Conservation (phyloP, 306 rosid species). For the Purshia tridentata region DNA sequence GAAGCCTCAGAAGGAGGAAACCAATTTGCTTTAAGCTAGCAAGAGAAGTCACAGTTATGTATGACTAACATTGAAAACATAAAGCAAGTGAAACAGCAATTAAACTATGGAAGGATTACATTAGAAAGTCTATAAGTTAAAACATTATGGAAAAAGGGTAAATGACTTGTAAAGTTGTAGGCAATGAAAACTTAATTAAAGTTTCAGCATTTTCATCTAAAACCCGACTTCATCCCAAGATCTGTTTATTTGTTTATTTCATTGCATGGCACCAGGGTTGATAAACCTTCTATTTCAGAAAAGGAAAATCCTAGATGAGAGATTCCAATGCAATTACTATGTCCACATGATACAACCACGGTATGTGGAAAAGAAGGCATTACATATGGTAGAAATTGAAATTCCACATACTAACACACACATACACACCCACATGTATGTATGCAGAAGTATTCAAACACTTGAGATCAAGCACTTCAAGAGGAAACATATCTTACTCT, state of each 20-base stretch:
- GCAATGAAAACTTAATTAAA: background rate
- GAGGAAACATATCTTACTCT: no score
- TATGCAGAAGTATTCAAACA: background rate
- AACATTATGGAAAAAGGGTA: background rate
- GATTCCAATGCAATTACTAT: background rate
- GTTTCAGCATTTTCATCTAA: background rate
- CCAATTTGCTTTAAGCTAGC: slow-evolving; percentile 86
- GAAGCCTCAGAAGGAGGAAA: slow-evolving; percentile 88
- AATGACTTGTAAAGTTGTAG: background rate
- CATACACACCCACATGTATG: background rate
- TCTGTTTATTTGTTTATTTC: background rate
- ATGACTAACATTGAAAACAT: background rate
- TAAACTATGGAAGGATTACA: background rate
- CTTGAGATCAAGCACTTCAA: background rate
- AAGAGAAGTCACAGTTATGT: slow-evolving; percentile 8
- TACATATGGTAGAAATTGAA: background rate
- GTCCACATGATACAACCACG: background rate
- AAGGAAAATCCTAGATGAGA: background rate
- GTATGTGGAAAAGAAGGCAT: background rate
- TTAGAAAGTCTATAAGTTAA: background rate
- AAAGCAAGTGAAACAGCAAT: slow-evolving; percentile 15
- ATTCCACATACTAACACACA: background rate
- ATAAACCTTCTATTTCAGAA: background rate
- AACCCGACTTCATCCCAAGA: background rate
- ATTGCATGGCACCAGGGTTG: background rate